Evolutionary conservation across 2,329 filamentous ascomycete species (phyloP), one percentile per base, ranked within the genome.

Genomic region (Knufia petricola): DNA sequence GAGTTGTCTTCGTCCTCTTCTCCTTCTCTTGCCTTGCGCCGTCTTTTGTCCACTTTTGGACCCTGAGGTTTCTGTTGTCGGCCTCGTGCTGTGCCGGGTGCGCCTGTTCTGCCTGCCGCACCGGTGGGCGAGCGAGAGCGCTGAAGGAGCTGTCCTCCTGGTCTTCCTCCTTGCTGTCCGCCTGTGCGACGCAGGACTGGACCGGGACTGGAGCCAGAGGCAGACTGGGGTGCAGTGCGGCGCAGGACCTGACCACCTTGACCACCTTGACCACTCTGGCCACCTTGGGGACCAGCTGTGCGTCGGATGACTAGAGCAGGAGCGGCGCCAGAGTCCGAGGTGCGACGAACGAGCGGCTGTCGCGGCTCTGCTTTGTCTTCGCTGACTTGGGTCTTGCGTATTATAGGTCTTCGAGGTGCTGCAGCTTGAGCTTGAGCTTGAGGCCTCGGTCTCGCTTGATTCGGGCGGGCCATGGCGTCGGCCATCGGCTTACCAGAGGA

Each of bases 1-100:
- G 40, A 30, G 12, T 43, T 30, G 9, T 21, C 24, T 3, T 48
- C 32, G 10, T 47, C 49, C 21, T 48, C 24, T 3, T 48, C 49
- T 12, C 26, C 24, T 21, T 36, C 15, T 20, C 10, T 21, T n/a
- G 21, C 21, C 13, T 37, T 42, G 17, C 46, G 37, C 10, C 26
- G 37, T 17, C 32, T 13, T 36, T n/a, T 6, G 32, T 36, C 32
- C 6, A n/a, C 13, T 36, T 42, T n/a, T 9, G 28, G 24, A 21
- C 45, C 34, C 17, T 30, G 15, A 2, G 8, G 23, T 19, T 34
- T 19, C 21, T 40, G 32, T 37, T 2, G 13, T 24, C 23, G 43
- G 4, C 43, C n/a, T 20, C 26, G 41, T 44, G 20, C 13, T 4
- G n/a, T 15, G 12, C 30, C 34, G 17, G 15, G 17, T 34, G 23